Base-by-base conservation (phyloP, 768 basidiomycete genomes). In the Paxillus involutus region DNA sequence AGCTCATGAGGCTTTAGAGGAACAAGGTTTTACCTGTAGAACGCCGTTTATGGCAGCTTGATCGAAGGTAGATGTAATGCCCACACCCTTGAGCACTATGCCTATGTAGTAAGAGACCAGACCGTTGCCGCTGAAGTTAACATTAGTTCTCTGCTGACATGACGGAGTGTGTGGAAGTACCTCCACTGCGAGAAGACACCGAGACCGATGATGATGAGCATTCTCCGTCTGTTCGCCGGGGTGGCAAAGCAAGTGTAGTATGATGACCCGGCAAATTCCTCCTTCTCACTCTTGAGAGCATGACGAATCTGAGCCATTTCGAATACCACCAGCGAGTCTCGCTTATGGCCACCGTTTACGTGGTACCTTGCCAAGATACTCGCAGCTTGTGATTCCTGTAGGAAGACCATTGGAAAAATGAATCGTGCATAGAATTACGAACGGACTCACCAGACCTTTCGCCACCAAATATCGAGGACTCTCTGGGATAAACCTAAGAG, bases 161-260 rank as follows among this genome's bases (percentile, higher is more conserved):
- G 16, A 59, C 4, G 26, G 26, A 17, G 21, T 52, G 36, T n/a
- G 24, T 21, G 24, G 3, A 49, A 73, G 41, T 49, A 83, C 81
- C 82, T 84, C 89, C 87, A 90, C 56, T 91, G 89, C 0, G 85
- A 85, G 67, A 87, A 89, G 21, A 87, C 62, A 6, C 83, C 85
- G 43, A 90, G 79, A 1, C 77, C 82, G 55, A 89, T 71, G 56
- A 91, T 81, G 47, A 89, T 77, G 44, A 77, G 71, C 82, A 90
- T 82, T 4, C 89, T 78, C 60, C 79, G 82, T 32, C 82, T 73
- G 65, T 91, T 91, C 3, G 88, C 89, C 5, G 78, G 77, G 0
- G 84, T 89, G 10, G 73, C 58, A 63, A 87, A 81, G 4, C 88
- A 72, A 4, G 78, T 75, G 46, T 67, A 63, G 61, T 77, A 89